Evolutionary conservation across 2,329 filamentous ascomycete species (phyloP), one percentile per base, ranked within the genome.

Genomic region (Epichloe baconii): DNA sequence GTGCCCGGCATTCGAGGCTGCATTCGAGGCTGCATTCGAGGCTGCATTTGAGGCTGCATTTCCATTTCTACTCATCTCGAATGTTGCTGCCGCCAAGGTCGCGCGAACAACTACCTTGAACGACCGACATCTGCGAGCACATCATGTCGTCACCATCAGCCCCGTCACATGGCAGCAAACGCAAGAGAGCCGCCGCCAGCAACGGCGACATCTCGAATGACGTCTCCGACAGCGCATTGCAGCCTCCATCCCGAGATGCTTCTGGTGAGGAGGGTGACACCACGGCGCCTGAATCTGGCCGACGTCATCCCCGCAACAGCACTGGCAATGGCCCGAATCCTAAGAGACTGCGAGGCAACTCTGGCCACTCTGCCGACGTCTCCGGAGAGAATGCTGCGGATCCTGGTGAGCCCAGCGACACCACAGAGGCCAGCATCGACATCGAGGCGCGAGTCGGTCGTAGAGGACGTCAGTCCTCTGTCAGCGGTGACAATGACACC

Each of bases 211-310:
- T 75, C 68, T 63, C 73, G 55, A 63, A 70, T 55, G 57, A 59
- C 54, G 51, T 62, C 55, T 52, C 77, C 52, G 76, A 80, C 50
- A 79, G 84, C 62, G 73, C 68, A 54, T 63, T 81, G 47, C 76
- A 83, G 58, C 80, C 85, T 37, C 88, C 86, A 17, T 90, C 87
- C 37, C 80, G 86, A 64, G 87, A 94, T 71, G 86, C 86, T 54
- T 91, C 87, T 15, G 86, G 77, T 57, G 87, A 95, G 70, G 88
- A 91, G 64, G 83, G 80, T 61, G 83, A 85, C 61, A 86, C 87
- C 58, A 83, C 83, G 15, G 79, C 85, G 49, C 77, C 77, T 54
- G 78, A 83, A 64, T 75, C 75, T 43, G 69, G 67, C 50, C 72
- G 72, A 54, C 78, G 80, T 76, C 67, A 83, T 83, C 66, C 68